phyloP scores from a whole-genome alignment of 2,329 filamentous ascomycete genomes.

The Hymenoscyphus fraxineus region DNA sequence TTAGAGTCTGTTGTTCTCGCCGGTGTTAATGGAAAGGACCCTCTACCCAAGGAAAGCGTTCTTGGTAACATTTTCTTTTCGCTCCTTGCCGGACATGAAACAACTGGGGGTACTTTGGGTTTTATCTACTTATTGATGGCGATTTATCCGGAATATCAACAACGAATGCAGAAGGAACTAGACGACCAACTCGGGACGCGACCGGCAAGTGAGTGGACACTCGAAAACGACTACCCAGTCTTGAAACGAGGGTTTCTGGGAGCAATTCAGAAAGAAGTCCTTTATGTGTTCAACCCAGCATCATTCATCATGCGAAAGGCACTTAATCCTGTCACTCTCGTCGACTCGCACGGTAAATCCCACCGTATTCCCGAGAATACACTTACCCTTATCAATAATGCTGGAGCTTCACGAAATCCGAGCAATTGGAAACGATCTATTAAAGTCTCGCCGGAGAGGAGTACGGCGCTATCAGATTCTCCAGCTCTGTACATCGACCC shows the following conservation, averaged over 20 bases:
- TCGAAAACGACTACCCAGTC: slow-evolving; percentile 6
- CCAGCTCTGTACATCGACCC: slow-evolving; percentile 7
- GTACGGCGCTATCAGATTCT: slow-evolving; percentile 1
- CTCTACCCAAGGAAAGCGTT: slow-evolving; percentile 7
- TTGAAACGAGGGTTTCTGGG: slow-evolving; percentile 7
- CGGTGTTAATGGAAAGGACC: slow-evolving; percentile 1
- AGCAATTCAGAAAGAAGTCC: slow-evolving; percentile 7
- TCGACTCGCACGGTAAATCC: slow-evolving; percentile 4
- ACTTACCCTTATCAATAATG: slow-evolving; percentile 5
- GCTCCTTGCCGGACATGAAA: slow-evolving; percentile 10
- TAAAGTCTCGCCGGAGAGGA: slow-evolving; percentile 4
- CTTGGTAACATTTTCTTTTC: slow-evolving; percentile 9
- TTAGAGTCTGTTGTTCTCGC: slow-evolving; percentile 8
- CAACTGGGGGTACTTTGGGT: slow-evolving; percentile 7
- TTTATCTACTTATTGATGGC: slow-evolving; percentile 9
- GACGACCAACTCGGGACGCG: slow-evolving; percentile 5
- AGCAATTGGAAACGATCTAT: slow-evolving; percentile 5
- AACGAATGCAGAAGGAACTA: slow-evolving; percentile 8
- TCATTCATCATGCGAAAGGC: slow-evolving; percentile 8
- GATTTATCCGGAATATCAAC: slow-evolving; percentile 8
- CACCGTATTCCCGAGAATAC: slow-evolving; percentile 10
- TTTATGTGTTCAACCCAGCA: slow-evolving; percentile 7
- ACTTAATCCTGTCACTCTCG: not conserved
- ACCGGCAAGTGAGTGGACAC: slow-evolving; percentile 8
- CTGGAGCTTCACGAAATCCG: slow-evolving; percentile 6